Percentiles rank a stretch among this genome's conserved stretches.
Evolutionary conservation across 78 protist genomes (phyloP).

Genomic region (Ministeria vibrans): DNA sequence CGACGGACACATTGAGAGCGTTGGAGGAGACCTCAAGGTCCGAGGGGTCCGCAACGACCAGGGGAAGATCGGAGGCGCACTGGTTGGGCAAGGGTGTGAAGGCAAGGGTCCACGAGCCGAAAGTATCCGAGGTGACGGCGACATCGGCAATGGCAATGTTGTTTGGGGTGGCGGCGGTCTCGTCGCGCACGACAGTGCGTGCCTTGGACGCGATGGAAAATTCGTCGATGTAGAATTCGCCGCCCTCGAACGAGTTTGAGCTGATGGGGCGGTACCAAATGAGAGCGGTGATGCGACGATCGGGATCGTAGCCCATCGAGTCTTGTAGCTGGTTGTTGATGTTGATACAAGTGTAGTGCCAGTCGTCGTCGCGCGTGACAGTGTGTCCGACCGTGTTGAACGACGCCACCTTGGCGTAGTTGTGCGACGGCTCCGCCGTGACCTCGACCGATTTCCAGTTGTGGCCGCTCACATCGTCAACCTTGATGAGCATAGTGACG

Average conservation of each 20-base stretch:
- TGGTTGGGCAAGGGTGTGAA: not conserved
- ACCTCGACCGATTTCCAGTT: not conserved
- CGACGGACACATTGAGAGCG: not conserved
- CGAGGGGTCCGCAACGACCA: no score
- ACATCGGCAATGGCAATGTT: not conserved
- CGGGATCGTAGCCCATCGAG: not conserved
- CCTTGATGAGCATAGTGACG: not conserved
- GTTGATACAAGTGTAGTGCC: slow-evolving; percentile 1
- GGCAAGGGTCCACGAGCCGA: not conserved
- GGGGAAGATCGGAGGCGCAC: not conserved
- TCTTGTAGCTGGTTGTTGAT: not conserved
- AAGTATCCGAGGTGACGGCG: not conserved
- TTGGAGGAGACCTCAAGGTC: not conserved
- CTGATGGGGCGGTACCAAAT: not conserved
- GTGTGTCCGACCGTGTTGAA: not conserved
- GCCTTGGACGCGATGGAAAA: not conserved
- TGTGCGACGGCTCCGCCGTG: not conserved
- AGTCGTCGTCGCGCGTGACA: not conserved
- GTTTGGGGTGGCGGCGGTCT: not conserved
- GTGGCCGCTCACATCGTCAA: no score
- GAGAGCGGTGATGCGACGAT: not conserved
- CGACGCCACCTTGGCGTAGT: not conserved
- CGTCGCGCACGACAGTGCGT: not conserved
- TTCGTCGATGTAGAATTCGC: not conserved
- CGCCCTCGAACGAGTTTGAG: not conserved